Evolutionary conservation across 768 basidiomycete genomes (phyloP), one percentile per base, ranked within the genome.

Genomic region (Kwoniella heveanensis): DNA sequence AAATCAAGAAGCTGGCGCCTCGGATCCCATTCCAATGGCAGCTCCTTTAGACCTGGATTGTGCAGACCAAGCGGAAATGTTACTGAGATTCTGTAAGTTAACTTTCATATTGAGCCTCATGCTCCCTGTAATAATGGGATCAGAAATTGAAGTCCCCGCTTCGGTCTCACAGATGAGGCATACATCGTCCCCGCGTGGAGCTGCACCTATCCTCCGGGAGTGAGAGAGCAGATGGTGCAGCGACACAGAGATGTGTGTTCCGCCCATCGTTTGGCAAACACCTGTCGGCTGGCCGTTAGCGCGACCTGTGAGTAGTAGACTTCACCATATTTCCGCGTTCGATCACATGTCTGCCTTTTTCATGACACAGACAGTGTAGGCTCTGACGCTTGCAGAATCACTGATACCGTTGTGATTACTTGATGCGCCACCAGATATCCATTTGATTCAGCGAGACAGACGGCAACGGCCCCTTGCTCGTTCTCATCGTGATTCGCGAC

Each of bases 151-250:
- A n/a, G n/a, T n/a, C n/a, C n/a, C n/a, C n/a, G n/a, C n/a, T 19
- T 44, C 39, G 39, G 17, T 44, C 10, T 51, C 8, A 48, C 24
- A 51, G 49, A 51, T 24, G 49, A 51, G 10, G 24, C 24, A 2
- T 51, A 25, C 21, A 24, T 51, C 22, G 21, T 24, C 4, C 49
- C 49, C 10, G 49, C 49, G 2, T 51, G 49, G 49, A 29, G 24
- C 21, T 24, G 22, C 49, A 51, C 49, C 5, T 51, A 51, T 19
- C 49, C 49, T 51, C 49, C 49, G 17, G 49, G 49, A 22, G 27
- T 29, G 5, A 10, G 49, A 4, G 49, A 51, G 17, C 24, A 10
- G 2, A 51, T 51, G 12, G 24, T 51, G 7, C 24, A 29, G 10
- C 6, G 49, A 24, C 49, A 51, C 19, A 51, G 49, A 29, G 24